These are phyloP conservation scores for Metarhizium sp. DNA, from an alignment of 2,329 filamentous ascomycete species.

Conservation along the genomic window DNA sequence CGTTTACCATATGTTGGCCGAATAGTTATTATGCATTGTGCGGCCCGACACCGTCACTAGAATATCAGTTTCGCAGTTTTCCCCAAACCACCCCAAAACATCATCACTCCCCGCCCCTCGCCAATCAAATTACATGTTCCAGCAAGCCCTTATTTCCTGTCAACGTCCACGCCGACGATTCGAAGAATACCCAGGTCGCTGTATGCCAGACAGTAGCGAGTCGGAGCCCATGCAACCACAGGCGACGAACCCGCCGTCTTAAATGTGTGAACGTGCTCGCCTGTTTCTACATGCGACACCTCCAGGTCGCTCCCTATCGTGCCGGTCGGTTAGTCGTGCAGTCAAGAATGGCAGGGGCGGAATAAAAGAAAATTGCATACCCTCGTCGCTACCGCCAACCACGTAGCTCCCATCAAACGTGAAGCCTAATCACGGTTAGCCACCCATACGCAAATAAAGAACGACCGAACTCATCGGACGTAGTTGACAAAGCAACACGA, in stretches of 20 bases:
- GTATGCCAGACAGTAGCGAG: slow-evolving; percentile 64
- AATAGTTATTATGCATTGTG: background rate
- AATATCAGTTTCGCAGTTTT: too few relatives aligned
- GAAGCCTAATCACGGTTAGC: slow-evolving; percentile 43
- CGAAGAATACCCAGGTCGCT: slow-evolving; percentile 59
- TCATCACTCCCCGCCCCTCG: too few relatives aligned
- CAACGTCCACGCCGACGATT: slow-evolving; percentile 53
- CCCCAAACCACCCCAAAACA: too few relatives aligned
- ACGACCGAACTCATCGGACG: background rate
- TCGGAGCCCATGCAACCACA: slow-evolving; percentile 68
- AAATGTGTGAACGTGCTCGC: slow-evolving; percentile 62
- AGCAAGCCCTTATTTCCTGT: slow-evolving; percentile 21
- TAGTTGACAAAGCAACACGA: background rate
- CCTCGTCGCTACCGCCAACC: slow-evolving; percentile 66
- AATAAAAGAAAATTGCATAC: slow-evolving; percentile 22
- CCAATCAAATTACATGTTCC: too few relatives aligned
- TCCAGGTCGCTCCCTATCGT: slow-evolving; percentile 49
- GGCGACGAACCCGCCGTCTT: slow-evolving; percentile 57
- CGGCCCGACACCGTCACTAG: too few relatives aligned
- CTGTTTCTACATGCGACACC: slow-evolving; percentile 63
- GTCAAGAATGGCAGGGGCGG: background rate
- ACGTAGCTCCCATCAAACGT: slow-evolving; percentile 71
- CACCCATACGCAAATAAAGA: too few relatives aligned
- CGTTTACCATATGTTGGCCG: too few relatives aligned
- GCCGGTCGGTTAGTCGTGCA: background rate